Evolutionary conservation across 2,329 filamentous ascomycete genomes (phyloP).

Genomic region (Aspergillus ustus): DNA sequence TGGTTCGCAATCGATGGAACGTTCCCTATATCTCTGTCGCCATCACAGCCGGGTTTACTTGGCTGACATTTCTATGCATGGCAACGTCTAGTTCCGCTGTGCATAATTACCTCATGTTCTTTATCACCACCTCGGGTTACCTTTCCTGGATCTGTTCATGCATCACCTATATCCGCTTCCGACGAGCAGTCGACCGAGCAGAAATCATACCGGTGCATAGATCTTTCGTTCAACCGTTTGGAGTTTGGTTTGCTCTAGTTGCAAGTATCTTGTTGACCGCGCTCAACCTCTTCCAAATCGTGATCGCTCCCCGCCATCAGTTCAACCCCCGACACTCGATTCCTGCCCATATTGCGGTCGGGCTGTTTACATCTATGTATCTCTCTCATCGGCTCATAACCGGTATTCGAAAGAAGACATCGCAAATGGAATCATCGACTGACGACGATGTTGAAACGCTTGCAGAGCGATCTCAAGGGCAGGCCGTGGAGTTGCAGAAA

Average conservation of each 20-base stretch:
- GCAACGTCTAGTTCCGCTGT: slow-evolving; percentile 61
- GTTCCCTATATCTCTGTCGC: slow-evolving; percentile 66
- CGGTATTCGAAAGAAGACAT: background rate
- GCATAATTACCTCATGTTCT: slow-evolving; percentile 73
- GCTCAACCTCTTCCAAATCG: slow-evolving; percentile 67
- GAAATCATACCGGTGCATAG: slow-evolving; percentile 54
- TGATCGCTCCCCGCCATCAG: slow-evolving; percentile 66
- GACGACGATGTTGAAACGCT: background rate
- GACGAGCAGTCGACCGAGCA: slow-evolving; percentile 49
- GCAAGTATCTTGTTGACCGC: slow-evolving; percentile 62
- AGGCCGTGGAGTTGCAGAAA: slow-evolving; percentile 8
- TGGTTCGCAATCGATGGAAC: slow-evolving; percentile 61
- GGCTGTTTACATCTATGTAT: slow-evolving; percentile 61
- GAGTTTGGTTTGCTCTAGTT: slow-evolving; percentile 64
- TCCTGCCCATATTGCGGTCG: slow-evolving; percentile 66
- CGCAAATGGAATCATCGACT: background rate
- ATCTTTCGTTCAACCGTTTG: slow-evolving; percentile 65
- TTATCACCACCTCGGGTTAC: slow-evolving; percentile 69
- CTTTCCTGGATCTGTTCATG: slow-evolving; percentile 70
- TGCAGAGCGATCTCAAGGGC: background rate
- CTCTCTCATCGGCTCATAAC: slow-evolving; percentile 53
- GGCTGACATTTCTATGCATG: slow-evolving; percentile 71
- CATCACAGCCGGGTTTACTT: slow-evolving; percentile 60
- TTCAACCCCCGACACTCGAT: slow-evolving; percentile 66
- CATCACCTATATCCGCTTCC: slow-evolving; percentile 61